phyloP scores from a whole-genome alignment of 495 filamentous ascomycete genomes.

The Penicillium antarcticum region DNA sequence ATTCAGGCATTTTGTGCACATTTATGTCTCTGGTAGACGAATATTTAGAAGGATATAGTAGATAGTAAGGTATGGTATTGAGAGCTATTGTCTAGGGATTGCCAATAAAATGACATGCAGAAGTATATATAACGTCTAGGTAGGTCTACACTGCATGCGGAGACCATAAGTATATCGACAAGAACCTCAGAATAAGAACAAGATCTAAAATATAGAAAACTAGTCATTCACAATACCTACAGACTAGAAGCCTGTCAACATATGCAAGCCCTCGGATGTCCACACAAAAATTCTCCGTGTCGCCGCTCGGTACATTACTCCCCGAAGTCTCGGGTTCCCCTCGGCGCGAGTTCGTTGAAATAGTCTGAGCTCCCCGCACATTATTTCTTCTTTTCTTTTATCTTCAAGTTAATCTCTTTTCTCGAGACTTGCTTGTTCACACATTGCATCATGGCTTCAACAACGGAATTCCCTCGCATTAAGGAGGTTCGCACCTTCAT shows the following conservation, averaged over 20 bases:
- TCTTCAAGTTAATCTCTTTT: background rate
- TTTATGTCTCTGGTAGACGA: no score
- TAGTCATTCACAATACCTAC: no score
- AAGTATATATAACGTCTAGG: no score
- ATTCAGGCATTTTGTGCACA: background rate
- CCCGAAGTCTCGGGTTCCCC: slow-evolving; percentile 27
- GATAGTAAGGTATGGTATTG: no score
- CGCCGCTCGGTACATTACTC: slow-evolving; percentile 15
- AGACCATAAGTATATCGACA: no score
- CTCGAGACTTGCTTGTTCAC: background rate
- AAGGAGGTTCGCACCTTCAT: slow-evolving; percentile 78
- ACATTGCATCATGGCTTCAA: slow-evolving; percentile 33
- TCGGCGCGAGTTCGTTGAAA: slow-evolving; percentile 11
- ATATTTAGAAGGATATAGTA: background rate
- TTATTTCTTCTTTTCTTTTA: slow-evolving; percentile 2
- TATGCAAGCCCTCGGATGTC: background rate
- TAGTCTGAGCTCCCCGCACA: slow-evolving; percentile 7
- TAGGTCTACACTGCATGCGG: no score
- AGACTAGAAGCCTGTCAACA: background rate
- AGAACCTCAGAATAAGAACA: no score
- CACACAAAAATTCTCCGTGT: background rate
- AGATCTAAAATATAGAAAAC: no score
- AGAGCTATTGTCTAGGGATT: no score
- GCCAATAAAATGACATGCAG: no score
- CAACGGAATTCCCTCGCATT: slow-evolving; percentile 52